Evolutionary conservation across 2,329 filamentous ascomycete genomes (phyloP).

Genomic region (Tolypocladium album): DNA sequence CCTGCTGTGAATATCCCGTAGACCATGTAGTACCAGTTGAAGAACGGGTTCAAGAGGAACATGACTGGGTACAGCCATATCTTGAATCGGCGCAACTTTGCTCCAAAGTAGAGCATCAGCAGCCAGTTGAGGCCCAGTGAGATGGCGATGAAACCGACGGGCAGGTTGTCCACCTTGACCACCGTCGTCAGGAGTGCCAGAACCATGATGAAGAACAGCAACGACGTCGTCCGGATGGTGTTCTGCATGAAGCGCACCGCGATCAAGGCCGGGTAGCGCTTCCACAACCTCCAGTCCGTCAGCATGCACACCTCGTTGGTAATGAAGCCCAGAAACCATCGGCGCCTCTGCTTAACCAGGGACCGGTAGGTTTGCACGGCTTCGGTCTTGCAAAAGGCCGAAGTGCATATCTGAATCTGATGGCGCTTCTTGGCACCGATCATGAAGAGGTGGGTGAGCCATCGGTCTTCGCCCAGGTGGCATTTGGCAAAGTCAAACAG

Average conservation of each 20-base stretch:
- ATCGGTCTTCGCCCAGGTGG: conserved; percentile 89
- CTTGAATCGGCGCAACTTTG: conserved; percentile 80
- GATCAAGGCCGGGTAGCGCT: conserved; percentile 76
- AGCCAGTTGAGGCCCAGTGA: conserved; percentile 89
- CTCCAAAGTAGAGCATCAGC: conserved; percentile 92
- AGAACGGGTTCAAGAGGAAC: conserved; percentile 91
- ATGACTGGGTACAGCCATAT: conserved; percentile 91
- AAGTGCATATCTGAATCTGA: conserved; percentile 96
- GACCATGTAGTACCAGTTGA: conserved; percentile 98
- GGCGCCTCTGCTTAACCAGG: conserved; percentile 83
- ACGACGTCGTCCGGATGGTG: conserved; percentile 85
- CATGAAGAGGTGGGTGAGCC: conserved; percentile 98
- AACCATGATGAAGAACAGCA: conserved; percentile 90
- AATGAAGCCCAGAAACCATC: conserved; percentile 96
- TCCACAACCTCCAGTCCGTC: conserved; percentile 88
- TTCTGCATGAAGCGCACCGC: conserved; percentile 90
- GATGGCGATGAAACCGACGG: conserved; percentile 86
- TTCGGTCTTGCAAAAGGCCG: conserved; percentile 96
- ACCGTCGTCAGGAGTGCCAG: conserved; percentile 78
- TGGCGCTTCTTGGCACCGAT: conserved; percentile 87
- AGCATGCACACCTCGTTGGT: conserved; percentile 98
- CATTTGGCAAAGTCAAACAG: conserved; percentile 95
- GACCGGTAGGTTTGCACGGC: conserved; percentile 81
- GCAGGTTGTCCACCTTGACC: conserved; percentile 66
- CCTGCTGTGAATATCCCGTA: conserved; percentile 93